Evolutionary conservation across 1,139 yeast genomes (phyloP), one percentile per base, ranked within the genome.

Genomic region (Wickerhamomyces sp.): DNA sequence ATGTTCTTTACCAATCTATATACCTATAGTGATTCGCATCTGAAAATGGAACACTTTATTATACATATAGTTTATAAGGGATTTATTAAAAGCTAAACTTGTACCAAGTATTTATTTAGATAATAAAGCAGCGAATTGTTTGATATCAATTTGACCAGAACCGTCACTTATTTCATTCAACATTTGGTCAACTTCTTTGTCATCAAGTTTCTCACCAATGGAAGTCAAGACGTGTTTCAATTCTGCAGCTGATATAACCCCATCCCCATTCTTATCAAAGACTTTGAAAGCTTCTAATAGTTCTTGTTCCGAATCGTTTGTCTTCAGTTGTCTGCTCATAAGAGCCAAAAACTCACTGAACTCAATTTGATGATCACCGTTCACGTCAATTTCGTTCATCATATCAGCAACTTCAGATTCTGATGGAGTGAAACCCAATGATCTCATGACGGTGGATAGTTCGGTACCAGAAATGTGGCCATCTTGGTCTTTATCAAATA

Each of bases 201-300:
- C 97, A 26, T 95, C 81, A 57, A 92, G 75, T 64, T 87, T 88
- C 65, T 92, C 98, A 52, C 98, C 98, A 61, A 94, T 89, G 12
- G 97, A 87, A 33, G 97, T 90, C 68, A 92, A 80, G 36, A 92
- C 97, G 62, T 90, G 96, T 67, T 95, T 84, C 63, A 92, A 78
- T 69, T 92, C 99, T 47, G 96, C 95, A 44, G 95, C 92, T 43
- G 95, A 85, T 59, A 92, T 92, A 65, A 84, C 85, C 47, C 98
- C 99, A 61, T 92, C 97, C 42, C 97, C 97, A 63, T 92, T 95
- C 49, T 64, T 72, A 54, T 74, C 80, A 60, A 89, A 88, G 35
- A 92, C 98, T 67, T 90, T 90, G 74, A 92, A 92, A 14, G 98
- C 98, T 68, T 92, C 98, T 50, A 94, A 79, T 54, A 92, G 82